Conservation (phyloP, 805 yeast species). For the Zygosaccharomyces gambellarensis region DNA sequence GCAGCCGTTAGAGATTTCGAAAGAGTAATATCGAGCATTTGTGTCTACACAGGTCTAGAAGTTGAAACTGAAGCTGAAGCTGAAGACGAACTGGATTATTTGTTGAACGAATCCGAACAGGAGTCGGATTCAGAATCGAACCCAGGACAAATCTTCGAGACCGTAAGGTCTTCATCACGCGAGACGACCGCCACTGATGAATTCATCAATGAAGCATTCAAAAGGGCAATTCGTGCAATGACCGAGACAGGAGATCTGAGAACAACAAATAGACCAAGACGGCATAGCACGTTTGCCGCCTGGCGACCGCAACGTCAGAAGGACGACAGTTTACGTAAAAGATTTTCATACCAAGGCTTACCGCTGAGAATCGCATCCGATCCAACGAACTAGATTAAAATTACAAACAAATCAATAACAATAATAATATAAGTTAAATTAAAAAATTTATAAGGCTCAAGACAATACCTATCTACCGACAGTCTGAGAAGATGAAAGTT, state of each 20-base stretch:
- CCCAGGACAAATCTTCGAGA: not conserved
- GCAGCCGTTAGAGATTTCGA: conserved; percentile 26
- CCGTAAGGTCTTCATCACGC: not conserved
- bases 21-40: conserved; percentile 27
- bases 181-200: not conserved
- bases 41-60: conserved; percentile 12
- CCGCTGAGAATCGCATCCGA: not conserved
- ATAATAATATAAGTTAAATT: not conserved
- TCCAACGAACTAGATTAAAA: not conserved
- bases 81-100: conserved; percentile 24
- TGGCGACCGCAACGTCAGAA: not conserved
- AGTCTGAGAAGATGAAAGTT: not conserved
- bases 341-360: not conserved
- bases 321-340: not conserved
- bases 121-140: conserved; percentile 4
- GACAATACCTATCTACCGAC: not conserved
- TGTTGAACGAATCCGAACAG: conserved; percentile 18
- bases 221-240: conserved; percentile 18
- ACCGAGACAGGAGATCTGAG: not conserved
- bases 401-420: conserved; percentile 6
- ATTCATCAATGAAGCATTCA: conserved; percentile 18
- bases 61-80: conserved; percentile 6
- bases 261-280: not conserved
- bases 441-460: too few species aligned
- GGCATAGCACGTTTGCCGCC: not conserved